Conservation (phyloP, 305 asterid species). For the Galium porrigens region DNA sequence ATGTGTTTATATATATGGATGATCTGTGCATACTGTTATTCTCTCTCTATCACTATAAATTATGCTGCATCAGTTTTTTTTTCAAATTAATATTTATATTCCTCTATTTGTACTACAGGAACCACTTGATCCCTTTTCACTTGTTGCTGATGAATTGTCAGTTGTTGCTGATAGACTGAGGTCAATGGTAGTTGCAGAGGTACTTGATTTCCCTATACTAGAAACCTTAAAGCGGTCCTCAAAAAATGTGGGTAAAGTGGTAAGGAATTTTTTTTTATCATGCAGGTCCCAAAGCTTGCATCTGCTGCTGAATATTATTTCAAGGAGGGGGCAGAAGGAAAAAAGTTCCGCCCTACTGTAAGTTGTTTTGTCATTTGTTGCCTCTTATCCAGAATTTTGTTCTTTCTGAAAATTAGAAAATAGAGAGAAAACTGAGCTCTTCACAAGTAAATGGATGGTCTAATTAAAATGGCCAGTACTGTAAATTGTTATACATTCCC, state of each 20-base stretch:
- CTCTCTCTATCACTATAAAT: slow-evolving; percentile 6
- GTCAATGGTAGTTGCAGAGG: slow-evolving; percentile 96
- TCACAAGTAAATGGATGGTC: not conserved
- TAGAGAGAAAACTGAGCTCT: not conserved
- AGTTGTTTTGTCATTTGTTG: slow-evolving; percentile 9
- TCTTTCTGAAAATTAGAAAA: not conserved
- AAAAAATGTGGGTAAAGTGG: not conserved
- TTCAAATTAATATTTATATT: not conserved
- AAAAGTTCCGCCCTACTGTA: slow-evolving; percentile 90
- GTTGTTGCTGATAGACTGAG: slow-evolving; percentile 66
- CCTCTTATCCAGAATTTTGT: not conserved
- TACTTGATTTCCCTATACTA: slow-evolving; percentile 19
- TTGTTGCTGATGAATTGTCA: slow-evolving; percentile 87
- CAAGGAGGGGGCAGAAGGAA: slow-evolving; percentile 86
- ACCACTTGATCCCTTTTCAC: slow-evolving; percentile 74
- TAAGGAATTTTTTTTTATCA: slow-evolving; percentile 11
- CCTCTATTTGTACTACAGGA: slow-evolving; percentile 32
- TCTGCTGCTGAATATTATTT: slow-evolving; percentile 93
- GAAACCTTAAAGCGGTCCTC: not conserved
- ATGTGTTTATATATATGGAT: not conserved
- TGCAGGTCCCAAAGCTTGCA: slow-evolving; percentile 92
- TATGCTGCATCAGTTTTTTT: not conserved
- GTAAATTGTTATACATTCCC: not conserved
- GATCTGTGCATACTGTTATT: not conserved
- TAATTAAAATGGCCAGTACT: not conserved